Percentiles rank a stretch among this genome's conserved stretches.
phyloP scores from a whole-genome alignment of 495 filamentous ascomycete species.

The Aspergillus haitiensis region DNA sequence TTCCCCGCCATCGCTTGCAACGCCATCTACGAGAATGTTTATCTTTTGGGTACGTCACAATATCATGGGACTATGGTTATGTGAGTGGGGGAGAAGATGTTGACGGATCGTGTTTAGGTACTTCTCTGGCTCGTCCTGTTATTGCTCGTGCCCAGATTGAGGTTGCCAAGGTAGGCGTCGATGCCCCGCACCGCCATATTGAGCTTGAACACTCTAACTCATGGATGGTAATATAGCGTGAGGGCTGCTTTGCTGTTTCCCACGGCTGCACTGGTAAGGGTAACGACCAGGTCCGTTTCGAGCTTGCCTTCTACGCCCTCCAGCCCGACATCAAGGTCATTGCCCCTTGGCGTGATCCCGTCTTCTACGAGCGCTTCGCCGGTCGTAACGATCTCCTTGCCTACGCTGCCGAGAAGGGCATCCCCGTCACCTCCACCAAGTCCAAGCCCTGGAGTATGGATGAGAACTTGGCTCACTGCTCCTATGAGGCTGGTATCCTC shows the following conservation, averaged over 20 bases:
- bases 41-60: conserved; percentile 61
- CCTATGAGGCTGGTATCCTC: conserved; percentile 77
- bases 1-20: conserved; percentile 83
- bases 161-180: conserved; percentile 51
- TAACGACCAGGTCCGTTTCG: conserved; percentile 86
- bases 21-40: conserved; percentile 81
- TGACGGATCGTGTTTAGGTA: conserved; percentile 54
- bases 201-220: conserved; percentile 5
- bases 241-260: conserved; percentile 56
- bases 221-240: conserved; percentile 28
- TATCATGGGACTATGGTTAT: conserved; percentile 1
- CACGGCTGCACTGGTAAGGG: conserved; percentile 88
- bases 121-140: conserved; percentile 80
- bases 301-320: conserved; percentile 72
- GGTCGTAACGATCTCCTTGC: conserved; percentile 87
- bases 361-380: conserved; percentile 79
- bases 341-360: conserved; percentile 82
- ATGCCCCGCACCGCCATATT: not conserved
- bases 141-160: conserved; percentile 81
- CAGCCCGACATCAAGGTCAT: conserved; percentile 81
- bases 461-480: conserved; percentile 82
- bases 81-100: conserved; percentile 60
- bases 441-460: conserved; percentile 72
- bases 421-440: conserved; percentile 82
- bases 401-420: conserved; percentile 74